These are phyloP conservation scores for Mucor irregularis DNA, from an alignment of 371 early-diverging fungal genomes.

Conservation along the genomic window DNA sequence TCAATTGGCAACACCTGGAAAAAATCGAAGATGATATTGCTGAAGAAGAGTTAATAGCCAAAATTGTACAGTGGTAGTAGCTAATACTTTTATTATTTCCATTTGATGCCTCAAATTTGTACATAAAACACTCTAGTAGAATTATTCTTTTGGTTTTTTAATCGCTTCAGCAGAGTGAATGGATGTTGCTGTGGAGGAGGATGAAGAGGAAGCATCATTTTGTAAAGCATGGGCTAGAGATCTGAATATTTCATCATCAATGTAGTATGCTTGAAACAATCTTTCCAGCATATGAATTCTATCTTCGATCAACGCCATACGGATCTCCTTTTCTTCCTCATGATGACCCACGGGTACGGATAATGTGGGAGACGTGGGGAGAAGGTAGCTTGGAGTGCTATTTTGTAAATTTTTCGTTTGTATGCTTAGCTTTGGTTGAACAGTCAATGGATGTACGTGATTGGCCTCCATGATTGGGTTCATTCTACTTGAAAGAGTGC, in stretches of 20 bases:
- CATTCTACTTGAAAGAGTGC: no score
- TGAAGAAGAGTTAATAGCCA: slow-evolving; percentile 13
- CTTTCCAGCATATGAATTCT: slow-evolving; percentile 89
- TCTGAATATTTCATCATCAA: slow-evolving; percentile 29
- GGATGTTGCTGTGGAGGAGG: no score
- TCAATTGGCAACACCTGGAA: slow-evolving; percentile 19
- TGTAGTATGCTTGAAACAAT: slow-evolving; percentile 27
- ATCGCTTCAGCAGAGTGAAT: no score
- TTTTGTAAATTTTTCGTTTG: no score
- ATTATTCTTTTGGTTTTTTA: no score
- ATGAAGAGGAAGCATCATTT: background rate
- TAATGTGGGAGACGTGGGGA: background rate
- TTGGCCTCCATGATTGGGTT: no score
- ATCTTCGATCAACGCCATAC: slow-evolving; percentile 92
- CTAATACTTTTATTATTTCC: no score
- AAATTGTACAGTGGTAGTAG: slow-evolving; percentile 12
- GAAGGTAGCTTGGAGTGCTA: background rate
- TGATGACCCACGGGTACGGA: background rate
- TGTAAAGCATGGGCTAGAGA: slow-evolving; percentile 21
- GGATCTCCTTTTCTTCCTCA: background rate
- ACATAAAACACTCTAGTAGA: no score
- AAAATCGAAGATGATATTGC: slow-evolving; percentile 16
- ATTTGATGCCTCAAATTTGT: no score
- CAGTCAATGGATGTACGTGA: background rate
- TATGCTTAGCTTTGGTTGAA: background rate